These are phyloP conservation scores for Silene coronaria DNA, from an alignment of 179 eudicot genomes.

Conservation along the genomic window DNA sequence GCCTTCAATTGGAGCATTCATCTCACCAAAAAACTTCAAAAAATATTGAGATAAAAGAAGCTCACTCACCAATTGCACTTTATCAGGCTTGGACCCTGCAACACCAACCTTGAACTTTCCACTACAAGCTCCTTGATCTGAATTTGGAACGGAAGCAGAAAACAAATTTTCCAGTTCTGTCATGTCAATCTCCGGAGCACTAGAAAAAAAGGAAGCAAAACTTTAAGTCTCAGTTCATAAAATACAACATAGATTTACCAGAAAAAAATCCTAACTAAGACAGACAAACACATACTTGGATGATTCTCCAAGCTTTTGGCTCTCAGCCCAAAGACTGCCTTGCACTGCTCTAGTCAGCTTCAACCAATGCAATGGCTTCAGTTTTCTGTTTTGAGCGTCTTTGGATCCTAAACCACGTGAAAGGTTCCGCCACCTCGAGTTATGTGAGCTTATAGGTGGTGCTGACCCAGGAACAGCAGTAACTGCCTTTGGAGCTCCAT, in stretches of 20 bases:
- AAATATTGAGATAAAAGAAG: not conserved
- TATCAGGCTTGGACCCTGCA: conserved; percentile 51
- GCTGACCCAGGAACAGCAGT: conserved; percentile 25
- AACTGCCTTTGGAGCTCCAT: conserved; percentile 26
- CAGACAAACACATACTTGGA: conserved; percentile 29
- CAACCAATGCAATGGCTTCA: conserved; percentile 43
- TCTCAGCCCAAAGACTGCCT: conserved; percentile 47
- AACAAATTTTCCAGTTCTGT: conserved; percentile 83
- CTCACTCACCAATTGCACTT: conserved; percentile 62
- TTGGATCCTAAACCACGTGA: conserved; percentile 40
- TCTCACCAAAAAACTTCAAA: not conserved
- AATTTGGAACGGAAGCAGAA: conserved; percentile 54
- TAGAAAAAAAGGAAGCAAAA: conserved; percentile 20
- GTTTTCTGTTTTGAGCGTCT: conserved; percentile 46
- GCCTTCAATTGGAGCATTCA: not conserved
- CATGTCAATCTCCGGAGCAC: conserved; percentile 88
- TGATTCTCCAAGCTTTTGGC: conserved; percentile 29
- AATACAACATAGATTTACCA: not conserved
- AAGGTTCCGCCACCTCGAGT: conserved; percentile 35
- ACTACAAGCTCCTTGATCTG: conserved; percentile 38
- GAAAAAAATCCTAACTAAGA: not conserved
- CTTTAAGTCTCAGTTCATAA: not conserved
- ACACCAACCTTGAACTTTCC: conserved; percentile 43
- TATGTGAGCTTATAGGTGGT: conserved; percentile 39
- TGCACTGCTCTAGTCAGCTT: conserved; percentile 41